Evolutionary conservation across 169 alveolate species (phyloP), one percentile per base, ranked within the genome.

Genomic region (Plasmodium berghei): DNA sequence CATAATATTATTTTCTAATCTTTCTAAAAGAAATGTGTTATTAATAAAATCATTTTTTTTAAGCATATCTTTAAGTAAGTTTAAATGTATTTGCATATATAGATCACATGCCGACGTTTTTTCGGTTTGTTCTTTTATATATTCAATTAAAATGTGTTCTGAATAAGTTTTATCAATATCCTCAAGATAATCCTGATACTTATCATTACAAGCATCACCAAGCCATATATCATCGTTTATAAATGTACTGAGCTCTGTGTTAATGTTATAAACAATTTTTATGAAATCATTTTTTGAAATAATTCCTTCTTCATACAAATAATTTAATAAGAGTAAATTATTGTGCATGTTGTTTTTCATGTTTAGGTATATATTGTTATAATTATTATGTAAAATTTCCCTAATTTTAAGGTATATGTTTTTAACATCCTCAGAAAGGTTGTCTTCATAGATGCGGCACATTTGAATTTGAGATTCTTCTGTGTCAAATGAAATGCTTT

Each of bases 241-340:
- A 34, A 3, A 3, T 34, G 42, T 34, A 61, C 48, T 22, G 40
- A 54, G 69, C 56, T 80, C 73, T 26, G 49, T 22, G 49, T 80
- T 54, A 9, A 80, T 80, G 59, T 34, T 48, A 61, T 67, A 80
- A 6, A 80, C 42, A 40, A 80, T 80, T 66, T 80, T 52, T 55
- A 80, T 55, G 18, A 80, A 80, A 48, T 55, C 70, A 9, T 20
- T 67, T 26, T 61, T 55, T n/a, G 56, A 54, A 22, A 80, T 80
- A 14, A 80, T 80, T 66, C 69, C 55, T 67, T 67, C 90, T 22
- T 66, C 90, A 26, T 80, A 49, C 52, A 80, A 55, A 80, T 80
- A 80, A 80, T 80, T 80, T 67, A 80, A 40, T 52, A 80, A 48
- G 52, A 67, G 28, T 52, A 80, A 67, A 80, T 28, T 66, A 2